Base-by-base conservation (phyloP, 1,139 yeast species). In the Pichia kudriavzevii region DNA sequence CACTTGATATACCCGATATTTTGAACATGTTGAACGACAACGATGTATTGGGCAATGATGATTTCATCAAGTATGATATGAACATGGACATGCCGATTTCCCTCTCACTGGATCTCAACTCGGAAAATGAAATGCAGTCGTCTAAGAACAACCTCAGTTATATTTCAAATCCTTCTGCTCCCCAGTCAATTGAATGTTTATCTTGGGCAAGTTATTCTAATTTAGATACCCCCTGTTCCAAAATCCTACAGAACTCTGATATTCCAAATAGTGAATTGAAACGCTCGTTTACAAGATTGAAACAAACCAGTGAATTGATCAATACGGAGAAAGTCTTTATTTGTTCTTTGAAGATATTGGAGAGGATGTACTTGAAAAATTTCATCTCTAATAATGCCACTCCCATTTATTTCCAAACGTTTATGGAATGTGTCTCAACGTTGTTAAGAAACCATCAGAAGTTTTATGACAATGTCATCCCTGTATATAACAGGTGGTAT, bases 251-350 rank as follows among this genome's bases (percentile, higher is more conserved):
- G 9, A 26, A 18, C 7, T 10, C 25, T 8, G 35, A 34, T 20
- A 14, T 39, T 5, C 26, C 42, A 9, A 23, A 22, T 6, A 34
- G 32, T 14, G 16, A 15, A 14, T 21, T 39, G 8, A 42, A 42
- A 28, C 35, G 46, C 22, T 42, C 48, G 10, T 58, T 50, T 33
- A 56, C 57, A 22, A 44, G 71, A 31, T 54, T 50, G 23, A 60
- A 58, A 28, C 55, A 64, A 9, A 51, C 72, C 12, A 66, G 67
- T 38, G 81, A 75, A 47, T 48, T 74, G 3, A 36, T 66, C 0
- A 62, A 60, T 8, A 71, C 72, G 13, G 80, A 75, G 48, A 60
- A 59, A 19, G 56, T 53, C 1, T 74, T 71, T 43, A 50, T 71
- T 12, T 56, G 60, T 25, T 65, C 69, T 2, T 49, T 75, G 30